Evolutionary conservation across 2,329 filamentous ascomycete genomes (phyloP).

Genomic region (Sarocladium oryzae): DNA sequence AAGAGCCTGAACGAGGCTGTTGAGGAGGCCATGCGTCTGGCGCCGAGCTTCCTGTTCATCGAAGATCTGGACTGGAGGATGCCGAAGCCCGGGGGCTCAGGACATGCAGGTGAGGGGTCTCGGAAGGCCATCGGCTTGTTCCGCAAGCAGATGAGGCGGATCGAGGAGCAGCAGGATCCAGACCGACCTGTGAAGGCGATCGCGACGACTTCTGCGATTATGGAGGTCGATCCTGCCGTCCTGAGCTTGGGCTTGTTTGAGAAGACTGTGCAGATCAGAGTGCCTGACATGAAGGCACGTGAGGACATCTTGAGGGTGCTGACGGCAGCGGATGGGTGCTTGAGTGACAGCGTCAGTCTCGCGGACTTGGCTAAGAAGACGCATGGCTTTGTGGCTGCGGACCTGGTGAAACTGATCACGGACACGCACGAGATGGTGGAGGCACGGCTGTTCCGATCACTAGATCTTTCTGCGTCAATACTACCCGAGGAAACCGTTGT

Average conservation of each 20-base stretch:
- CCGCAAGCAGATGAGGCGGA: constrained; percentile 77
- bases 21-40: constrained; percentile 77
- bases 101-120: constrained; percentile 61
- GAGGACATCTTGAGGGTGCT: constrained; percentile 72
- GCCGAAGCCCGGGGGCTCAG: constrained; percentile 67
- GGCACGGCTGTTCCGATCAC: neutral
- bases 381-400: constrained; percentile 87
- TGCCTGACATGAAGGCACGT: constrained; percentile 73
- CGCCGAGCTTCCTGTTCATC: constrained; percentile 86
- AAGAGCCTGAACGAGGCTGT: constrained; percentile 33
- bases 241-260: constrained; percentile 72
- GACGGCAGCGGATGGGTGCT: constrained; percentile 55
- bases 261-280: constrained; percentile 77
- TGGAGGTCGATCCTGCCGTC: constrained; percentile 75
- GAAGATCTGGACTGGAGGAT: constrained; percentile 83
- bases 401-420: constrained; percentile 62
- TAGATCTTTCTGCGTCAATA: neutral
- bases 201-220: constrained; percentile 83
- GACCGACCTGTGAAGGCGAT: constrained; percentile 78
- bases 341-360: constrained; percentile 69
- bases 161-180: constrained; percentile 54
- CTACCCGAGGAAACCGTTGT: neutral
- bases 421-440: constrained; percentile 32
- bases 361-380: constrained; percentile 71
- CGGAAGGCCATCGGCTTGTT: constrained; percentile 80